Conservation (phyloP, 2,329 filamentous ascomycete genomes). For the Cercospora nicotianae region DNA sequence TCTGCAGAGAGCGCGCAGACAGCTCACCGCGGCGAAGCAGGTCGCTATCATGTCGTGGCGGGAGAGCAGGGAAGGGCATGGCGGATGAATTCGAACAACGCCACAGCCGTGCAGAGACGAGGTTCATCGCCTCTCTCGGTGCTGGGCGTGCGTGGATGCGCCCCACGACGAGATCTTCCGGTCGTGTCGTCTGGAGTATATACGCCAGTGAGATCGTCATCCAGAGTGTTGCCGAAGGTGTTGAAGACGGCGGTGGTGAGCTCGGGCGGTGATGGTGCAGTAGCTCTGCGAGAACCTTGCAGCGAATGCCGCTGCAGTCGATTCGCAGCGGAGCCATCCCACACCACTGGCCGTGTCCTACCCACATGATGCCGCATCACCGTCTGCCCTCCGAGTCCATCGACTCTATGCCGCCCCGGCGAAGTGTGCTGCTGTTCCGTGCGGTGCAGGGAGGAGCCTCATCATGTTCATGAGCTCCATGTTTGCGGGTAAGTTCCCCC, state of each 20-base stretch:
- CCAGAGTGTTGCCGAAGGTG: no score
- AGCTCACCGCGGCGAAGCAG: no score
- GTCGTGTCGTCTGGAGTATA: no score
- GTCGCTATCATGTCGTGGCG: no score
- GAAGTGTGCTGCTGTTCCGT: not conserved
- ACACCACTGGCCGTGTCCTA: not conserved
- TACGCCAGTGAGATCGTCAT: no score
- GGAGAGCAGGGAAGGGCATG: no score
- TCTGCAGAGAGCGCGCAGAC: no score
- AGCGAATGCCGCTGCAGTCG: constrained; percentile 1
- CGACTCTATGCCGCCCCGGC: not conserved
- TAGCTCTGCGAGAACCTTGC: constrained; percentile 9
- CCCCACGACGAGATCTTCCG: no score
- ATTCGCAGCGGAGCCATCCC: not conserved
- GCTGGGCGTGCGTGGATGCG: no score
- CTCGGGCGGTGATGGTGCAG: constrained; percentile 4
- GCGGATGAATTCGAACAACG: no score
- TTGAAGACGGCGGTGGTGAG: not conserved
- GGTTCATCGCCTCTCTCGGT: no score
- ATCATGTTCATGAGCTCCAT: constrained; percentile 25
- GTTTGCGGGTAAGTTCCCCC: constrained; percentile 19
- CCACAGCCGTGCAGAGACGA: no score
- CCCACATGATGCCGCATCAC: not conserved
- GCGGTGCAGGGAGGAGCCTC: not conserved
- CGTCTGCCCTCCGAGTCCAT: not conserved